Evolutionary conservation across 768 basidiomycete genomes (phyloP).

Genomic region (Boletus sp.): DNA sequence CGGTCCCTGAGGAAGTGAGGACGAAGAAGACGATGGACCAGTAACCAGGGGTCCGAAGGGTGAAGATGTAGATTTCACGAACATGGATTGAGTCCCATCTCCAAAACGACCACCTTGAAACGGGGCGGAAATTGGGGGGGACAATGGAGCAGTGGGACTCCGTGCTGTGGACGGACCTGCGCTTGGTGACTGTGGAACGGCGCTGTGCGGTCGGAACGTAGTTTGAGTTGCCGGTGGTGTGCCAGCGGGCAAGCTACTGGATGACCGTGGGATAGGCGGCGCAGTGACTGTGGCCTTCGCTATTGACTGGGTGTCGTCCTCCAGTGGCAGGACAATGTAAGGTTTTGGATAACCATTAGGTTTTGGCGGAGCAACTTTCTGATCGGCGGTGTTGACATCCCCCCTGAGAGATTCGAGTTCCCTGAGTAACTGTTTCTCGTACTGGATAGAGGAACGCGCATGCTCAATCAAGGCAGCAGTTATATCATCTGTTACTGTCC

Average conservation of each 20-base stretch:
- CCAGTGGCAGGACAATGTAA: slow-evolving; percentile 56
- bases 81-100: slow-evolving; percentile 82
- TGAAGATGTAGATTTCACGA: slow-evolving; percentile 49
- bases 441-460: slow-evolving; percentile 86
- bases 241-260: slow-evolving; percentile 19
- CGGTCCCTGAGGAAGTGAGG: slow-evolving; percentile 24
- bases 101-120: slow-evolving; percentile 63
- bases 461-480: slow-evolving; percentile 89
- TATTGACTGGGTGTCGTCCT: slow-evolving; percentile 49
- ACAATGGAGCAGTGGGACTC: slow-evolving; percentile 17
- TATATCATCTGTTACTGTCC: slow-evolving; percentile 86
- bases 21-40: slow-evolving; percentile 37
- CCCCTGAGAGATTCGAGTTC: slow-evolving; percentile 82
- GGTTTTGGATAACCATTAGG: slow-evolving; percentile 58
- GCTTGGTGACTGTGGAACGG: slow-evolving; percentile 47
- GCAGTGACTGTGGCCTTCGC: slow-evolving; percentile 18
- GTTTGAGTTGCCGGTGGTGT: slow-evolving; percentile 19
- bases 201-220: slow-evolving; percentile 26
- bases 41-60: slow-evolving; percentile 34
- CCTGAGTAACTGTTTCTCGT: slow-evolving; percentile 82
- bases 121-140: slow-evolving; percentile 40
- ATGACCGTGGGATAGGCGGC: slow-evolving; percentile 19
- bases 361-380: slow-evolving; percentile 49
- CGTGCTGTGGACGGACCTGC: slow-evolving; percentile 50
- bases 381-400: slow-evolving; percentile 68